phyloP scores from a whole-genome alignment of 352 stramenopile genomes.

The Pythium coloratum region DNA sequence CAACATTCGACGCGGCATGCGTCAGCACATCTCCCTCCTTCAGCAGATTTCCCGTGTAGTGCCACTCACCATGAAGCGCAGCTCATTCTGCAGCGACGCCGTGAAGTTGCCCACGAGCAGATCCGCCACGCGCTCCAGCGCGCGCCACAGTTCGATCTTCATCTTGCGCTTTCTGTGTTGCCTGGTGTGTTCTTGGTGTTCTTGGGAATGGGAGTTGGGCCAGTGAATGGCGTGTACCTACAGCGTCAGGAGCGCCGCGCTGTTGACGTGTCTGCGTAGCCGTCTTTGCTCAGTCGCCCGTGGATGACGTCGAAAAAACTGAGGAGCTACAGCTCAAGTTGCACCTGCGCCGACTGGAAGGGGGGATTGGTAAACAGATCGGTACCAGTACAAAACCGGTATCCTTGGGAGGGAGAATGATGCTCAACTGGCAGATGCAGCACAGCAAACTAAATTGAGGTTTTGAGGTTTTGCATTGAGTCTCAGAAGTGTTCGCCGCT shows the following conservation, averaged over 20 bases:
- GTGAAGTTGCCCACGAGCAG: constrained; percentile 83
- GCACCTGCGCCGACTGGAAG: not conserved
- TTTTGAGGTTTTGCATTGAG: constrained; percentile 25
- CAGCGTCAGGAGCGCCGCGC: not conserved
- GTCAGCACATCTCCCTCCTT: not conserved
- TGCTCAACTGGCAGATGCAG: constrained; percentile 23
- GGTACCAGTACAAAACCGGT: constrained; percentile 12
- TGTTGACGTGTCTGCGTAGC: constrained; percentile 5
- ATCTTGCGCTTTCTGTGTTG: constrained; percentile 28
- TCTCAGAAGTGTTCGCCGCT: constrained; percentile 18
- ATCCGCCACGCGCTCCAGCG: constrained; percentile 62
- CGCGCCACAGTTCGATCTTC: constrained; percentile 63
- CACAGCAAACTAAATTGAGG: not conserved
- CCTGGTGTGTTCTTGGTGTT: not conserved
- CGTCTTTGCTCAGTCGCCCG: not conserved
- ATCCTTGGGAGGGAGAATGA: constrained; percentile 4
- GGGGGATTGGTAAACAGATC: constrained; percentile 16
- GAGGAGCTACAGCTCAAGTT: not conserved
- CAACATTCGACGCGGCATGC: not conserved
- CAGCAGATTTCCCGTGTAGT: not conserved
- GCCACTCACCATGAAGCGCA: constrained; percentile 77
- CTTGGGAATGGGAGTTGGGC: not conserved
- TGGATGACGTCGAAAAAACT: not conserved
- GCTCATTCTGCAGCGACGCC: constrained; percentile 82
- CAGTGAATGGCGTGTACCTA: not conserved